Evolutionary conservation across 2,329 filamentous ascomycete species (phyloP), one percentile per base, ranked within the genome.

Genomic region (Colletotrichum viniferum): DNA sequence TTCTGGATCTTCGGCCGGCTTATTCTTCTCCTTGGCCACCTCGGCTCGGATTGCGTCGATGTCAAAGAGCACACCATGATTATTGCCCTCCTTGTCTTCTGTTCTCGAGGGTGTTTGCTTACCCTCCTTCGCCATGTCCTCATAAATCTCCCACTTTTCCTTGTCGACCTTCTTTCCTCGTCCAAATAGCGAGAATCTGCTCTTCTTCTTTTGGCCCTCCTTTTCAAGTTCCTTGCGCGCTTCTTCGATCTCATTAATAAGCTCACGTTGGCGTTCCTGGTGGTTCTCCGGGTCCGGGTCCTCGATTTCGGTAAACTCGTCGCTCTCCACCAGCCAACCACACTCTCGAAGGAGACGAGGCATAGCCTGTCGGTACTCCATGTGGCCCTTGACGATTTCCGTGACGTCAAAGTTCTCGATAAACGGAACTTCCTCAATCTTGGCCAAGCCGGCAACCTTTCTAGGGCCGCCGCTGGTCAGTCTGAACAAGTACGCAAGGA

Each of bases 281-380:
- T 98, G 96, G 79, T 98, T 96, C 0, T 98, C 97, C 1, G 97
- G 97, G 81, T 99, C 97, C 0, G 97, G 96, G 79, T 99, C 97
- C 82, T 98, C 97, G 76, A 99, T 98, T 84, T 99, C 97, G 1
- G 91, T 93, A 81, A 98, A 99, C 82, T 98, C 96, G 79, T 98
- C 96, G 78, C 94, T 96, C 81, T 98, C 93, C 5, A 98, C 95
- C 69, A 93, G 87, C 96, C 96, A 99, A 18, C 96, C 97, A 43
- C 96, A 95, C 82, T 96, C 94, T 77, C 95, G 92, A 67, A 99
- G 88, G 21, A 99, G 88, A 73, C 92, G 92, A 18, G 97, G 97
- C 94, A 99, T 98, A 48, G 96, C 95, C 30, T 92, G 91, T 83
- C 97, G 95, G 85, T 99, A 99, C 68, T 97, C 95, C 96, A 98